Conservation (phyloP, 208 protist species). For the Leishmania guyanensis region DNA sequence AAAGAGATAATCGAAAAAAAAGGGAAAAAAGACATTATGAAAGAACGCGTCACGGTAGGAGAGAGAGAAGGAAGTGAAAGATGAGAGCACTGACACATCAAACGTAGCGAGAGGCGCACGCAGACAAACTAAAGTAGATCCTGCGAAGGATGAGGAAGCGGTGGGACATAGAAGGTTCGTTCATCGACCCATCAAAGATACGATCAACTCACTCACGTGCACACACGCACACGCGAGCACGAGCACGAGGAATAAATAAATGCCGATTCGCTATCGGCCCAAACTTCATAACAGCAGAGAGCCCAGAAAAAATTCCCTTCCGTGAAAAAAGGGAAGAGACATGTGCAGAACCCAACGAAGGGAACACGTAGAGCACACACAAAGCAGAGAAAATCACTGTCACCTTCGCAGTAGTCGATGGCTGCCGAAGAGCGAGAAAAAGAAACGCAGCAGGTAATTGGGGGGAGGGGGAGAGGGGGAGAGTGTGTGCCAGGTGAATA, state of each 20-base stretch:
- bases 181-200: not conserved
- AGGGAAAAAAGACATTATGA: not conserved
- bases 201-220: not conserved
- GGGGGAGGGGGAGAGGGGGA: not conserved
- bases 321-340: not conserved
- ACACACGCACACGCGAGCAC: not conserved
- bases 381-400: not conserved
- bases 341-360: not conserved
- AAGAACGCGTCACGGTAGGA: not conserved
- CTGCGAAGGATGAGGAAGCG: not conserved
- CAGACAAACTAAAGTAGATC: conserved; percentile 9
- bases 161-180: not conserved
- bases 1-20: not conserved
- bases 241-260: not conserved
- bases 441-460: not conserved
- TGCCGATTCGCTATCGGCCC: too few relatives aligned
- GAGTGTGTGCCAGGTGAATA: not conserved
- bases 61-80: not conserved
- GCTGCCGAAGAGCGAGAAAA: not conserved
- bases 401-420: not conserved
- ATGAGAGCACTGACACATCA: not conserved
- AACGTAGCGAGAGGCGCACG: not conserved
- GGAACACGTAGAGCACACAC: not conserved
- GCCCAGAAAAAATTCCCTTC: too few relatives aligned
- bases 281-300: too few relatives aligned